phyloP scores from a whole-genome alignment of 2,329 filamentous ascomycete species.

The Elsinoe arachidis region DNA sequence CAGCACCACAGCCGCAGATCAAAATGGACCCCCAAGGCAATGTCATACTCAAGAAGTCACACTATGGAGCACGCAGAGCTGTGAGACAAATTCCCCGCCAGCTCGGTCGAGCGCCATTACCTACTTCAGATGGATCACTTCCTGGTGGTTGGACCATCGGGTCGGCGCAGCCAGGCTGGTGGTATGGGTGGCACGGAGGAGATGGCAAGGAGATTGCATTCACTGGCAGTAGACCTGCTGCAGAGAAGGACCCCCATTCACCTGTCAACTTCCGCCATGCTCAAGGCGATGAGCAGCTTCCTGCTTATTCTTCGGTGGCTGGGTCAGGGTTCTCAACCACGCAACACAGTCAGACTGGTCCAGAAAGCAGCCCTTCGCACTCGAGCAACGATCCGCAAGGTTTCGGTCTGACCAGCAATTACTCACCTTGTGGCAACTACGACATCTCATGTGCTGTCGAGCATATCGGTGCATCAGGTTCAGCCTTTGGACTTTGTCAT shows the following conservation, averaged over 20 bases:
- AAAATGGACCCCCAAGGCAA: constrained; percentile 11
- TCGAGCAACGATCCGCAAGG: neutral
- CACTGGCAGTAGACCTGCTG: constrained; percentile 25
- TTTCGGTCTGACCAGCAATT: neutral
- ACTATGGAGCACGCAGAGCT: neutral
- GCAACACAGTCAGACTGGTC: neutral
- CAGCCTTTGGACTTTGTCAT: constrained; percentile 14
- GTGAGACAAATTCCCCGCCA: neutral
- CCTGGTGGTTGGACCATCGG: constrained; percentile 15
- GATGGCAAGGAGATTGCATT: constrained; percentile 31
- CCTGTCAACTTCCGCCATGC: constrained; percentile 18
- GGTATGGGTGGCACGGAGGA: constrained; percentile 28
- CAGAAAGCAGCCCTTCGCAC: neutral
- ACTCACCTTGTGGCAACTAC: constrained; percentile 15
- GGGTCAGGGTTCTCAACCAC: neutral
- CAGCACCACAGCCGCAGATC: neutral
- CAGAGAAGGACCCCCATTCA: constrained; percentile 24
- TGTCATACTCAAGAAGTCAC: neutral
- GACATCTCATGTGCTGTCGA: constrained; percentile 14
- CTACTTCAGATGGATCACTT: neutral
- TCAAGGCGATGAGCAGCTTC: neutral
- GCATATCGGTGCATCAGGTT: constrained; percentile 10
- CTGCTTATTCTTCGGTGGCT: neutral
- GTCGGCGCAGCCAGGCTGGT: constrained; percentile 16
- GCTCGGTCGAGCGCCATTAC: constrained; percentile 12